Base-by-base conservation (phyloP, 1,284 basidiomycete species). In the Wallemia mellicola region DNA sequence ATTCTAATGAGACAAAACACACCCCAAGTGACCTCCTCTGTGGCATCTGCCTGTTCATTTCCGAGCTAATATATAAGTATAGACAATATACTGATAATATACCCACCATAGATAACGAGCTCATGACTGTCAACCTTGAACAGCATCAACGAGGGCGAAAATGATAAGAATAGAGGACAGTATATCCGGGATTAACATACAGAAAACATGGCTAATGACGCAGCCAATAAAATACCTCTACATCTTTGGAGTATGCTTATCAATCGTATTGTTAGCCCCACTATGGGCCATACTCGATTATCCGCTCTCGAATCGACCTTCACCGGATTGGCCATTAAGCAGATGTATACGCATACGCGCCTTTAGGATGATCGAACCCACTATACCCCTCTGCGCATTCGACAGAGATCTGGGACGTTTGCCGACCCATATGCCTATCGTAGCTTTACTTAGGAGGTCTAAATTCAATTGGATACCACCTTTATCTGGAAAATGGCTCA, bases 21-120 rank as follows among this genome's bases (percentile, higher is more conserved):
- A 86, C 85, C 85, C 88, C 87, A 92, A 26, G 85, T 86, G 58
- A 95, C 89, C 69, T 92, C 86, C 61, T 75, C 73, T 32, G 79
- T 78, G 65, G 89, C 85, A 59, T 82, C 79, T 60, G 89, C 85
- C 61, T 86, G 82, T 66, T 86, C 81, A 63, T 79, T 79, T 60
- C 68, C 67, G 57, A 73, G 63, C 71, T 72, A 60, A 55, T 58
- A 30, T 15, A 62, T 17, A 30, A 30, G 28, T 30, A 30, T 7
- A 30, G 9, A 30, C 28, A 30, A 30, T 30, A 17, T n/a, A n/a
- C n/a, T n/a, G n/a, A n/a, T n/a, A n/a, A n/a, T n/a, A n/a, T n/a
- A n/a, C n/a, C n/a, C n/a, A n/a, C 30, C 30, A 32, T 19, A 9
- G 30, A 7, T 32, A 7, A 32, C 30, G 30, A 11, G 9, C 38